Percentiles rank a stretch among this genome's conserved stretches.
Evolutionary conservation across 352 stramenopile genomes (phyloP).

Genomic region (Synura sp.): DNA sequence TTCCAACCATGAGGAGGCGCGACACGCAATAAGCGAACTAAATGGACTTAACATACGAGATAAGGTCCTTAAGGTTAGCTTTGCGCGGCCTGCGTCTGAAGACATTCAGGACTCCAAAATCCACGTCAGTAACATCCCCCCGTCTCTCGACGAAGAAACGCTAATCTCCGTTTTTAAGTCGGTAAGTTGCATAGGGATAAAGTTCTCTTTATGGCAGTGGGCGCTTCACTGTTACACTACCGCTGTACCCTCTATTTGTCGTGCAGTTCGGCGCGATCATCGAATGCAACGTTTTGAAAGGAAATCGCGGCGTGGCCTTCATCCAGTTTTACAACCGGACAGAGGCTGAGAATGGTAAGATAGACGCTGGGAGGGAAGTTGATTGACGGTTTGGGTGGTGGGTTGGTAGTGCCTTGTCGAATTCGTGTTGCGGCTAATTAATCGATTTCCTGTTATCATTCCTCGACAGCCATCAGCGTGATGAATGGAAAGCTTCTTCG

Average conservation of each 20-base stretch:
- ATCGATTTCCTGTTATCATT: too few relatives aligned
- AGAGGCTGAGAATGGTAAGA: too few relatives aligned
- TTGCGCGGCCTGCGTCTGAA: constrained; percentile 13
- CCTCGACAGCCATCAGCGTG: too few relatives aligned
- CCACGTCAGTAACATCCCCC: background rate
- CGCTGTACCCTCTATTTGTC: background rate
- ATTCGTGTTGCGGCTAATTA: too few relatives aligned
- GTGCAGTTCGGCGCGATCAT: constrained; percentile 36
- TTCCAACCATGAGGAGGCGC: background rate
- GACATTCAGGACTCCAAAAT: background rate
- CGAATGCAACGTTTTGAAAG: constrained; percentile 20
- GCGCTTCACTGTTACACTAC: background rate
- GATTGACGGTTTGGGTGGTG: too few relatives aligned
- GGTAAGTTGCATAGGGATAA: too few relatives aligned
- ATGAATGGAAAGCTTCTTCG: too few relatives aligned
- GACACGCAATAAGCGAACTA: background rate
- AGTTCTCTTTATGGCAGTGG: background rate
- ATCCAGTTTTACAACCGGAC: constrained; percentile 31
- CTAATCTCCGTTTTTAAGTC: too few relatives aligned
- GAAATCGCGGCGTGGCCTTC: background rate
- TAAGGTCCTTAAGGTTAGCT: constrained; percentile 23
- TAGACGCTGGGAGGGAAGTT: too few relatives aligned
- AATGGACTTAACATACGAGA: background rate
- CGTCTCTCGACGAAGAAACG: background rate
- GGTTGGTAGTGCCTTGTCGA: too few relatives aligned